Evolutionary conservation across 495 filamentous ascomycete genomes (phyloP).

Genomic region (Neurospora intermedia): DNA sequence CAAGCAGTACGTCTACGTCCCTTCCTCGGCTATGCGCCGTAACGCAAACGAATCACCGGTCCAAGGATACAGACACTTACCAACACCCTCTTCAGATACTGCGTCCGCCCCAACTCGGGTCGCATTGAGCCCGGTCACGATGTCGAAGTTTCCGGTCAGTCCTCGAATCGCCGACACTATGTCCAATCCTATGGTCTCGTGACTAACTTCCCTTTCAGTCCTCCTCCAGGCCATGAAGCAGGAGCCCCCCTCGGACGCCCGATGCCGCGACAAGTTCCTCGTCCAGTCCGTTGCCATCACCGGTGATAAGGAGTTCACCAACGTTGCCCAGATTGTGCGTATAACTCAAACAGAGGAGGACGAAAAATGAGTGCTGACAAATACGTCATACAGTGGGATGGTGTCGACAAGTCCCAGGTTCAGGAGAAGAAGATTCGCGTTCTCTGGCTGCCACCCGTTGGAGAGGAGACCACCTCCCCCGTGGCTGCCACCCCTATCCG

Average conservation of each 20-base stretch:
- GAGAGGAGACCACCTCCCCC: slow-evolving; percentile 9
- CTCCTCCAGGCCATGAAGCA: slow-evolving; percentile 96
- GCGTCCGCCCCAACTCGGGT: slow-evolving; percentile 93
- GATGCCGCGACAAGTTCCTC: slow-evolving; percentile 95
- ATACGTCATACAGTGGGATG: slow-evolving; percentile 50
- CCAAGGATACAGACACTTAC: not conserved
- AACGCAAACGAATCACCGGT: not conserved
- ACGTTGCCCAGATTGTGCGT: slow-evolving; percentile 69
- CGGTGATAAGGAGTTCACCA: slow-evolving; percentile 70
- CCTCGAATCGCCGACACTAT: not conserved
- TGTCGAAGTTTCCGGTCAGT: slow-evolving; percentile 86
- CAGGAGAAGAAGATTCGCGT: slow-evolving; percentile 97
- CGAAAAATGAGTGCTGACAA: slow-evolving; percentile 15
- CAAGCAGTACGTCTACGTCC: slow-evolving; percentile 83
- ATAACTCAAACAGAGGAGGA: not conserved
- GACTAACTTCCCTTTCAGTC: slow-evolving; percentile 41
- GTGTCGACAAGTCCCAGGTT: slow-evolving; percentile 62
- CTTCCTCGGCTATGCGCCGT: slow-evolving; percentile 1
- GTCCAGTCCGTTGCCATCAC: slow-evolving; percentile 88
- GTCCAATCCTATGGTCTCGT: not conserved
- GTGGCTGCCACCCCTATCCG: slow-evolving; percentile 17
- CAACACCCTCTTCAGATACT: slow-evolving; percentile 57
- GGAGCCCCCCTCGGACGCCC: slow-evolving; percentile 72
- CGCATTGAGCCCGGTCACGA: slow-evolving; percentile 79
- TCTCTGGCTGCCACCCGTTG: slow-evolving; percentile 49